Percentiles rank a stretch among this genome's conserved stretches.
These are phyloP conservation scores for Alternaria brassicicola DNA, from an alignment of 2,329 filamentous ascomycete genomes.

Conservation along the genomic window DNA sequence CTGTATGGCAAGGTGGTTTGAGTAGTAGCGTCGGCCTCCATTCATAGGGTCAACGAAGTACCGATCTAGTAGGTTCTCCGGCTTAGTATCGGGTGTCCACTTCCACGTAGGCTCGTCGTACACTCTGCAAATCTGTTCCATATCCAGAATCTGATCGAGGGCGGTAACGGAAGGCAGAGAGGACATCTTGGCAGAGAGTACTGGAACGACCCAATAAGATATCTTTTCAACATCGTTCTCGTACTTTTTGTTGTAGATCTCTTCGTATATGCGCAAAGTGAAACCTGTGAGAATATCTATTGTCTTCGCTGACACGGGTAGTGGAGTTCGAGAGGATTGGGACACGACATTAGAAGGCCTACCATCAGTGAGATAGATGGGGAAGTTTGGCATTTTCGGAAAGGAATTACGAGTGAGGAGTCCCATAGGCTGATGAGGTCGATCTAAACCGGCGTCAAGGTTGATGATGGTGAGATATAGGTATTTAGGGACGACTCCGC, in stretches of 20 bases:
- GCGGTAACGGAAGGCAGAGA: conserved; percentile 2
- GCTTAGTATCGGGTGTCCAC: conserved; percentile 54
- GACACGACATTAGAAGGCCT: conserved; percentile 64
- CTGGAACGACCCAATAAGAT: conserved; percentile 83
- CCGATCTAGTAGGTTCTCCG: conserved; percentile 53
- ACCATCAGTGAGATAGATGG: conserved; percentile 72
- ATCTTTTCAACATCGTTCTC: conserved; percentile 67
- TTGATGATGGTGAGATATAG: conserved; percentile 69
- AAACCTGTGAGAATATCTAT: conserved; percentile 69
- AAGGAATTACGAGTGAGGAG: conserved; percentile 72
- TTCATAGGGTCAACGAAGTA: conserved; percentile 64
- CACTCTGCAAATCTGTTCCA: conserved; percentile 60
- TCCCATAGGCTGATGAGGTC: conserved; percentile 67
- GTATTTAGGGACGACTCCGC: conserved; percentile 54
- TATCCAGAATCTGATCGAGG: conserved; percentile 61
- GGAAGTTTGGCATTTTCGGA: conserved; percentile 69
- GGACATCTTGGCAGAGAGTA: conserved; percentile 24
- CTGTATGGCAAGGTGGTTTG: conserved; percentile 53
- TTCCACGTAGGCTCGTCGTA: conserved; percentile 47
- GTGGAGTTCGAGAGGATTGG: conserved; percentile 49
- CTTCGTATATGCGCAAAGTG: conserved; percentile 76
- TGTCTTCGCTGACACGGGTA: conserved; percentile 54
- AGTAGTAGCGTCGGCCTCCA: conserved; percentile 65
- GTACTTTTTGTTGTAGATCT: conserved; percentile 90
- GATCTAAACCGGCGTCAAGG: conserved; percentile 65